phyloP scores from a whole-genome alignment of 2,329 filamentous ascomycete species.

The Dactylonectria macrodidyma region DNA sequence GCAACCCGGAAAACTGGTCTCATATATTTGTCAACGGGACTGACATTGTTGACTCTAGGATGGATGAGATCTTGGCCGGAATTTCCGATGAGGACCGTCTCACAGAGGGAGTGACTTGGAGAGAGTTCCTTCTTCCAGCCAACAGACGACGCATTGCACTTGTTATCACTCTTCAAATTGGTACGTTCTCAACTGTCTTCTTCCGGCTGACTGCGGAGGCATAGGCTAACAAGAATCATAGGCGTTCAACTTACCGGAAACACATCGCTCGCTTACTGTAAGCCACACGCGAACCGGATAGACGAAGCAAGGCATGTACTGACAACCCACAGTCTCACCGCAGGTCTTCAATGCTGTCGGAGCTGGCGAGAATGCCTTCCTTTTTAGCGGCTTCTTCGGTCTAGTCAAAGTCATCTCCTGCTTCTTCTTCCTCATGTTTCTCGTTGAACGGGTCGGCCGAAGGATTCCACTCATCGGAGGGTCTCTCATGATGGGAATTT shows the following conservation, averaged over 20 bases:
- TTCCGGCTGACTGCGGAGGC: neutral
- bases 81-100: slow-evolving; percentile 62
- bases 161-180: slow-evolving; percentile 65
- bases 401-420: slow-evolving; percentile 66
- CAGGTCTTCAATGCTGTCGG: slow-evolving; percentile 67
- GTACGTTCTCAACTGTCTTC: slow-evolving; percentile 36
- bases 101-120: slow-evolving; percentile 62
- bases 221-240: slow-evolving; percentile 22
- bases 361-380: slow-evolving; percentile 60
- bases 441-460: slow-evolving; percentile 65
- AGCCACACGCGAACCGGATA: slow-evolving; percentile 19
- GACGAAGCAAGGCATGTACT: slow-evolving; percentile 3
- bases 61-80: slow-evolving; percentile 59
- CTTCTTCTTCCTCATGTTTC: slow-evolving; percentile 61
- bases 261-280: slow-evolving; percentile 65
- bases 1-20: neutral
- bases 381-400: slow-evolving; percentile 68
- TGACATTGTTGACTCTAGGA: slow-evolving; percentile 43
- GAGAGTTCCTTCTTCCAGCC: slow-evolving; percentile 60
- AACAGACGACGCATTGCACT: slow-evolving; percentile 65
- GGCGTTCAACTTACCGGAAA: slow-evolving; percentile 64
- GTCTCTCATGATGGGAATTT: slow-evolving; percentile 64
- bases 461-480: slow-evolving; percentile 64
- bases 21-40: neutral
- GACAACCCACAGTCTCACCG: slow-evolving; percentile 55